Percentiles rank a stretch among this genome's conserved stretches.
Evolutionary conservation across 306 rosid species (phyloP).

Genomic region (Quercus bicolor): DNA sequence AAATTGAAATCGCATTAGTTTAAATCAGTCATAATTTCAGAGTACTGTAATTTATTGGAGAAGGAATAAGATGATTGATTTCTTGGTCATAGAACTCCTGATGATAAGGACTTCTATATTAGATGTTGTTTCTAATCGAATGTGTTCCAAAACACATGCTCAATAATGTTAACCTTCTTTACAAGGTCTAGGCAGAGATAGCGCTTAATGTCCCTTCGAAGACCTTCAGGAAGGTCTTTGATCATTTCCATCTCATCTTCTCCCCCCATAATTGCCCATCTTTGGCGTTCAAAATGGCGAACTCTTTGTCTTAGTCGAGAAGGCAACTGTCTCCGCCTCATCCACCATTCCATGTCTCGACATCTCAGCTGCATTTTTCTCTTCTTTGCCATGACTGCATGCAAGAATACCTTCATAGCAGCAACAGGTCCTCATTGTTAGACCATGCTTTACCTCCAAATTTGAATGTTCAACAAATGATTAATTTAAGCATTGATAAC

Average conservation of each 20-base stretch:
- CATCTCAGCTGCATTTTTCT: constrained; percentile 93
- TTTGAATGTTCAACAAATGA: neutral
- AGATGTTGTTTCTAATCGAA: no score
- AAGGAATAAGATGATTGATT: neutral
- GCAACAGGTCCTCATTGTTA: constrained; percentile 15
- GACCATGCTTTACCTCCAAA: constrained; percentile 12
- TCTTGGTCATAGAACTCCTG: no score
- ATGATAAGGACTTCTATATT: no score
- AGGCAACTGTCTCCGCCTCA: constrained; percentile 90
- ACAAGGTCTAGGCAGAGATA: constrained; percentile 83
- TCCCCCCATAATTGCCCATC: constrained; percentile 92
- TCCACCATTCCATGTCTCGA: constrained; percentile 99
- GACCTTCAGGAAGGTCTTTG: constrained; percentile 95
- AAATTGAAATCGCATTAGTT: neutral
- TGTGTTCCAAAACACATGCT: neutral
- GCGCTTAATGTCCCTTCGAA: constrained; percentile 91
- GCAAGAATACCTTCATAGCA: constrained; percentile 69
- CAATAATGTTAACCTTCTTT: constrained; percentile 49
- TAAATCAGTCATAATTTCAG: neutral
- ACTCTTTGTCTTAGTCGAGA: constrained; percentile 76
- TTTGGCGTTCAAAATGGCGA: constrained; percentile 86
- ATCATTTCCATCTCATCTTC: constrained; percentile 90
- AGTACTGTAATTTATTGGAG: neutral
- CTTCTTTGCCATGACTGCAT: constrained; percentile 93
- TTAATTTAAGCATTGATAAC: neutral